phyloP scores from a whole-genome alignment of 495 filamentous ascomycete genomes.

The Podospora australis region DNA sequence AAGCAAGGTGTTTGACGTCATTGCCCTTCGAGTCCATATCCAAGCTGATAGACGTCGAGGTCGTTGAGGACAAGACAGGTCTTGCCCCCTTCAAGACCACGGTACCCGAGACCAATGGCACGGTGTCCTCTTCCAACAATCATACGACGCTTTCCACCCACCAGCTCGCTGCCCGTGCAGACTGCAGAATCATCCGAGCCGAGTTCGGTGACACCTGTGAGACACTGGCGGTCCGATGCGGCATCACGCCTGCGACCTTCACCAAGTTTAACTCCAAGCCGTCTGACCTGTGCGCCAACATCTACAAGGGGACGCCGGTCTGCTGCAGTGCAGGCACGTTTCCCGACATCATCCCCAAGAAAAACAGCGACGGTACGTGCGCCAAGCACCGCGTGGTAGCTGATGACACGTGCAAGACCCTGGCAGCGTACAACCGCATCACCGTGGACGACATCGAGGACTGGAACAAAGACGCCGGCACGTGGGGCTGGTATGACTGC shows the following conservation, averaged over 20 bases:
- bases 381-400: conserved; percentile 24
- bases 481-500: conserved; percentile 49
- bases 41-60: too few relatives aligned
- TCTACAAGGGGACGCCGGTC: conserved; percentile 32
- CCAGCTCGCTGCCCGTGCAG: too few relatives aligned
- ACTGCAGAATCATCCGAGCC: too few relatives aligned
- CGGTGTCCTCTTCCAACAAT: too few relatives aligned
- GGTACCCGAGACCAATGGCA: too few relatives aligned
- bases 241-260: conserved; percentile 32
- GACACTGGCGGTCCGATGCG: conserved; percentile 35
- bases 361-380: conserved; percentile 40
- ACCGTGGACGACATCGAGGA: conserved; percentile 28
- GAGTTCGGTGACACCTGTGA: conserved; percentile 38
- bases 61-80: too few relatives aligned
- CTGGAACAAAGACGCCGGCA: conserved; percentile 37
- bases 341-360: conserved; percentile 32
- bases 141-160: too few relatives aligned
- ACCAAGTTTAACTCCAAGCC: conserved; percentile 34
- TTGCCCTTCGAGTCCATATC: too few relatives aligned
- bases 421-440: conserved; percentile 27
- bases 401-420: conserved; percentile 30
- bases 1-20: too few relatives aligned
- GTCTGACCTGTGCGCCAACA: conserved; percentile 29
- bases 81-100: too few relatives aligned
- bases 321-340: conserved; percentile 41